These are phyloP conservation scores for Microdochium nivale DNA, from an alignment of 2,329 filamentous ascomycete species.

Conservation along the genomic window DNA sequence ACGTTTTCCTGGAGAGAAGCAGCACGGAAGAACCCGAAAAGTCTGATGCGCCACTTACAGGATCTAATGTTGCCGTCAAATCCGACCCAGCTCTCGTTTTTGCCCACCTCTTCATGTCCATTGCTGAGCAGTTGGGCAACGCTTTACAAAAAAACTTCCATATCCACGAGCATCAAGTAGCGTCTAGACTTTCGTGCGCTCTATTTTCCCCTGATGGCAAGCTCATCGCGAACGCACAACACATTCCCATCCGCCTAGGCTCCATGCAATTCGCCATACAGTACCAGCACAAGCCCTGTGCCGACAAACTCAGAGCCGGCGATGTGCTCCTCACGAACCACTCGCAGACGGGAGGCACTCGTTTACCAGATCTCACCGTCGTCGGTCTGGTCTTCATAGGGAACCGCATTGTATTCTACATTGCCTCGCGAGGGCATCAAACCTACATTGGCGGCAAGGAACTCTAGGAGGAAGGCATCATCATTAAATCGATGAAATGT, in stretches of 20 bases:
- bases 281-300: neutral
- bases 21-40: no score
- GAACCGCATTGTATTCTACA: conserved; percentile 25
- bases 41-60: conserved; percentile 48
- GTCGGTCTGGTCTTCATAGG: conserved; percentile 6
- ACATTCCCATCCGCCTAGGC: conserved; percentile 70
- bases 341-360: conserved; percentile 13
- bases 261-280: conserved; percentile 68
- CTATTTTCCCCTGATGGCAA: conserved; percentile 66
- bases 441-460: conserved; percentile 73
- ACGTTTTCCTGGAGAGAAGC: conserved; percentile 29
- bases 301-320: conserved; percentile 17
- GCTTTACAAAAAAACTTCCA: conserved; percentile 71
- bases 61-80: conserved; percentile 51
- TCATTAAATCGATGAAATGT: conserved; percentile 60
- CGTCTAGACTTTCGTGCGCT: conserved; percentile 71
- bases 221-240: conserved; percentile 65
- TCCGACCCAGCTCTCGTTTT: conserved; percentile 69
- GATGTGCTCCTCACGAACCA: conserved; percentile 14
- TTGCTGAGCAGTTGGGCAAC: conserved; percentile 76
- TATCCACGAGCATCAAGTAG: conserved; percentile 74
- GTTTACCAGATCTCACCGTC: conserved; percentile 13
- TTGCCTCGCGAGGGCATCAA: conserved; percentile 65
- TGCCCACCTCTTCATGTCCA: conserved; percentile 74
- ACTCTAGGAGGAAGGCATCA: conserved; percentile 56